Evolutionary conservation across 75 land plant species (phyloP), one percentile per base, ranked within the genome.

Genomic region (Cupressus sempervirens): DNA sequence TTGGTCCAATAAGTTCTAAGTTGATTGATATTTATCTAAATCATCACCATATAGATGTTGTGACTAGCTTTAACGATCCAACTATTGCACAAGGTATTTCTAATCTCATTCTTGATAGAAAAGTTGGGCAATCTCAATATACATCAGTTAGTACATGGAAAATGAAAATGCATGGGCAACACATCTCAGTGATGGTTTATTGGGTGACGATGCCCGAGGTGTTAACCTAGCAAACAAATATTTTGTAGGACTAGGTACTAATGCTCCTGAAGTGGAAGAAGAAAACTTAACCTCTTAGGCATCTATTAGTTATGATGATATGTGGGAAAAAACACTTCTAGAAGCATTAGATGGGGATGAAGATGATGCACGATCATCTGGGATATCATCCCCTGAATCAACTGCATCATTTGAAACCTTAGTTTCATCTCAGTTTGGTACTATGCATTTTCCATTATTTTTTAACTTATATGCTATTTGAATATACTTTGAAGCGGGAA

Each of bases 211-310:
- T 88, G 88, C 92, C 53, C 92, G 91, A 16, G 94, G 88, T 74
- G 86, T 88, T 76, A 88, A 89, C 82, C 50, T 89, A 89, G 94
- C 96, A 18, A 98, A 96, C 88, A 98, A 96, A 80, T 98, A 94
- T 89, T 94, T 98, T 86, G 94, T 92, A 87, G 99, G 99, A 84
- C 93, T 90, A 83, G 99, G 99, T 82, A 95, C 97, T 79, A 98
- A 98, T 92, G 99, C 99, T 88, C 99, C 99, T 26, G 99, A 96
- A 86, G 98, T 95, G 50, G 98, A 95, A 82, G 98, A 96, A 65
- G 99, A 96, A 86, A 90, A 90, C 45, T 85, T 89, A 58, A 87
- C 86, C 53, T 86, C 97, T 65, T 92, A 97, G 43, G 91, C 93
- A 76, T 96, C 99, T 32, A 92, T 92, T 77, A 93, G 90, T 81